Conservation (phyloP, 495 filamentous ascomycete species). For the Thermothielavioides terrestris region DNA sequence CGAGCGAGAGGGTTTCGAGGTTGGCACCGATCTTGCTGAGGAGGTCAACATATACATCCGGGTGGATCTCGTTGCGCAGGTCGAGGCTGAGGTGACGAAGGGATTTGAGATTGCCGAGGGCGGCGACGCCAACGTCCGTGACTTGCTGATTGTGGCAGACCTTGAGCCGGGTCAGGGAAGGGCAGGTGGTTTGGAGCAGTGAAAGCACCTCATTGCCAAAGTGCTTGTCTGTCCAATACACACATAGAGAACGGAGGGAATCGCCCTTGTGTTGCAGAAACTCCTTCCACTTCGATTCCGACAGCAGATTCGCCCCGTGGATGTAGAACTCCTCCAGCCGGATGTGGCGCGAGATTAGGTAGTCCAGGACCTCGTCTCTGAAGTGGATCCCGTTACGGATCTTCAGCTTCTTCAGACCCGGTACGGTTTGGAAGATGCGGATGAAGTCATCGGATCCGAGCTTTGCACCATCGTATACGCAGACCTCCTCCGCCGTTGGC, state of each 20-base stretch:
- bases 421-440: conserved; percentile 68
- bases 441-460: conserved; percentile 67
- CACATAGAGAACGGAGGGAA: conserved; percentile 55
- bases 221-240: conserved; percentile 65
- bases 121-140: conserved; percentile 35
- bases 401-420: conserved; percentile 57
- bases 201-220: conserved; percentile 47
- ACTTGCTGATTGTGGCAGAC: conserved; percentile 49
- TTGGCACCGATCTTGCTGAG: conserved; percentile 49
- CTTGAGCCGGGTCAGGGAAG: conserved; percentile 62
- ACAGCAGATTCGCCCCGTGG: conserved; percentile 70
- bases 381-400: conserved; percentile 77
- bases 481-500: conserved; percentile 53
- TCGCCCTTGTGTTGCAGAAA: conserved; percentile 54
- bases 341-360: conserved; percentile 60
- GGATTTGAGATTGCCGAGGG: conserved; percentile 46
- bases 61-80: conserved; percentile 46
- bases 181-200: conserved; percentile 48
- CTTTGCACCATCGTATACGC: conserved; percentile 71
- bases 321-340: conserved; percentile 55
- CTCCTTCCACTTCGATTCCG: conserved; percentile 58
- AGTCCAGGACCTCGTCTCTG: conserved; percentile 73
- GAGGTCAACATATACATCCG: conserved; percentile 49
- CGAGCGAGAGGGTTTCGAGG: conserved; percentile 65
- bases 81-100: conserved; percentile 69